Base-by-base conservation (phyloP, 306 rosid species). In the Vigna angularis region DNA sequence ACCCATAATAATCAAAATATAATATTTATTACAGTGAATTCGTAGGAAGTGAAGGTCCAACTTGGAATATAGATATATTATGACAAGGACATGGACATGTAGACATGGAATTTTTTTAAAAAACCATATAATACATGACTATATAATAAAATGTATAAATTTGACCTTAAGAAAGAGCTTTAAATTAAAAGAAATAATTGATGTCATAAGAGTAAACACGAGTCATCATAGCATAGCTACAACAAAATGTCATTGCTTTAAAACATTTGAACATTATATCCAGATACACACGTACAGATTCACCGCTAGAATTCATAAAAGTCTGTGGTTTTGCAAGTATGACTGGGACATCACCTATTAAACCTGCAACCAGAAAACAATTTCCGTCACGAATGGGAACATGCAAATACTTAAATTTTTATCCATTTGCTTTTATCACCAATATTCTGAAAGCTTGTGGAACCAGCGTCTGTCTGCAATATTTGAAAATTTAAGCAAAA, bases 271-370 rank as follows among this genome's bases (percentile, higher is more conserved):
- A 83, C 49, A 71, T 76, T 49, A n/a, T 80, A 42, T 42, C 66
- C 58, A 30, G 85, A 66, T 61, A 71, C 75, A 82, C 75, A 91
- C 99, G 88, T 91, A 95, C 99, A 77, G 99, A 95, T 93, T 91
- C 93, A 84, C 99, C 99, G 66, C 99, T 93, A 83, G 58, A 68
- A 78, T 95, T 93, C 99, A 95, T 95, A 84, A 83, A 95, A 74
- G 98, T 95, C 79, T 93, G 97, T 40, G 99, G 99, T 76, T 95
- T 93, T 59, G 93, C 93, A 79, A 95, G 93, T 80, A 95, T 85
- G 44, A 95, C 84, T 0, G 99, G 98, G 66, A 84, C 86, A 64
- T 91, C 94, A 38, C 97, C 97, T 61, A 95, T 75, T 78, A 72
- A 80, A 59, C 99, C 98, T 95, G 90, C 63, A 85, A 83, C 9